A percentile compares a stretch with the other conserved stretches of the same genome.
Conservation (phyloP, 2,329 filamentous ascomycete genomes). For the Periconia sp. region DNA sequence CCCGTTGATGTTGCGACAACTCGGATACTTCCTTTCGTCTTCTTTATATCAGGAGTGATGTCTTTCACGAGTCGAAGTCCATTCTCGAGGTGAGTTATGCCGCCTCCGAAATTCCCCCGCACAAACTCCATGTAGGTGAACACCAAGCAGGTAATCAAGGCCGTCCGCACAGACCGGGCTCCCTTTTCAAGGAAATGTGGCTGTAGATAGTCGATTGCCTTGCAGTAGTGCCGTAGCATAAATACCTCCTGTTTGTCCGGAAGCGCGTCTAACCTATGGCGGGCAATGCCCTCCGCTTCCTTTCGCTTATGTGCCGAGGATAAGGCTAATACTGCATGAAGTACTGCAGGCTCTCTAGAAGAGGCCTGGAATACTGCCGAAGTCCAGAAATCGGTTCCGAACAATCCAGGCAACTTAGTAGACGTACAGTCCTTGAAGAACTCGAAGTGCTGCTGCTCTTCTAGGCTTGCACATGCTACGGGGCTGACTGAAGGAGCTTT, state of each 20-base stretch:
- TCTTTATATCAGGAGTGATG: conserved; percentile 12
- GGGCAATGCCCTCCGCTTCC: conserved; percentile 6
- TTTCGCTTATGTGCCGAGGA: conserved; percentile 40
- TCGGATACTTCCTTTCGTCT: too few species aligned
- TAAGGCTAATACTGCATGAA: conserved; percentile 52
- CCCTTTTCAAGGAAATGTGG: conserved; percentile 20
- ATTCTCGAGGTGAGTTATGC: conserved; percentile 48
- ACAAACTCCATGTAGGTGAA: conserved; percentile 52
- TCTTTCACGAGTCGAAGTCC: conserved; percentile 48
- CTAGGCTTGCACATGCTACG: conserved; percentile 15
- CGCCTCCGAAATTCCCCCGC: conserved; percentile 46
- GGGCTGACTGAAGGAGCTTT: conserved; percentile 3
- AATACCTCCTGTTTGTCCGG: conserved; percentile 34
- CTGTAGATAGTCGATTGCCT: conserved; percentile 47
- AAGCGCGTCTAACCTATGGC: conserved; percentile 1
- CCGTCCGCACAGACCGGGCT: conserved; percentile 36
- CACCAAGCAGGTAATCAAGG: conserved; percentile 50
- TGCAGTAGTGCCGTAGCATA: conserved; percentile 48
- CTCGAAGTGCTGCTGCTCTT: conserved; percentile 47
- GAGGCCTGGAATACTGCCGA: conserved; percentile 48
- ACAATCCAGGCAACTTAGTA: conserved; percentile 39
- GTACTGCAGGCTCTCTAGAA: conserved; percentile 46
- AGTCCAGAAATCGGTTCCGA: conserved; percentile 46
- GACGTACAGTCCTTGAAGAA: conserved; percentile 51
- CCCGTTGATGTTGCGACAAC: too few species aligned